phyloP scores from a whole-genome alignment of 345 rosid species.

The Populus pruinosa region DNA sequence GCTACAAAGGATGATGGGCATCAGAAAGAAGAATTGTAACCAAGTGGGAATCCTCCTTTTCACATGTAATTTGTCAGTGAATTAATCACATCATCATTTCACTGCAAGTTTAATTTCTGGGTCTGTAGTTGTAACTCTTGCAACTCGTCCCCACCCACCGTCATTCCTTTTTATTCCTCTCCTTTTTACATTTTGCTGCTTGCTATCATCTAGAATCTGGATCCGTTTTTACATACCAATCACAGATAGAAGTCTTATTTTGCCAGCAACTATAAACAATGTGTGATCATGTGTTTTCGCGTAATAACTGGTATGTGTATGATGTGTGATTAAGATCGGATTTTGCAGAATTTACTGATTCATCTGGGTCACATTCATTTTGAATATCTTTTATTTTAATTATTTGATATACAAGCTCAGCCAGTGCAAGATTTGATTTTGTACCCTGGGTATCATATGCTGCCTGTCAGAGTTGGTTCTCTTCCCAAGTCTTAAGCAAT shows the following conservation, averaged over 20 bases:
- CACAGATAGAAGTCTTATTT: not conserved
- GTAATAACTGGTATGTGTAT: no score
- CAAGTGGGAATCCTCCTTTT: not conserved
- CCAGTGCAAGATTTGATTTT: not conserved
- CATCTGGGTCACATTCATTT: not conserved
- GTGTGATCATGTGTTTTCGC: no score
- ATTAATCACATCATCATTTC: not conserved
- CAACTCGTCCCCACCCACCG: not conserved
- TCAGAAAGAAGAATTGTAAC: constrained; percentile 59
- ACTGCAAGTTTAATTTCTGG: not conserved
- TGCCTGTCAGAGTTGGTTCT: no score
- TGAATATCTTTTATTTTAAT: no score
- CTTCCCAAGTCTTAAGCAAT: no score
- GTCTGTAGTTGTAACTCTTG: not conserved
- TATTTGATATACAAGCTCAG: not conserved
- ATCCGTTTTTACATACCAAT: not conserved
- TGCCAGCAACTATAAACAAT: no score
- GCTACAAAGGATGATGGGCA: constrained; percentile 14
- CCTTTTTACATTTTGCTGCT: not conserved
- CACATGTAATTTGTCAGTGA: not conserved
- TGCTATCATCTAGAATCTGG: not conserved
- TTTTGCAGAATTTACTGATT: not conserved
- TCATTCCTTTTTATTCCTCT: not conserved
- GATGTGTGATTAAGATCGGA: no score
- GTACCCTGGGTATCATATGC: not conserved